Evolutionary conservation across 2,329 filamentous ascomycete genomes (phyloP).

Genomic region (Pseudonectria foliicola): DNA sequence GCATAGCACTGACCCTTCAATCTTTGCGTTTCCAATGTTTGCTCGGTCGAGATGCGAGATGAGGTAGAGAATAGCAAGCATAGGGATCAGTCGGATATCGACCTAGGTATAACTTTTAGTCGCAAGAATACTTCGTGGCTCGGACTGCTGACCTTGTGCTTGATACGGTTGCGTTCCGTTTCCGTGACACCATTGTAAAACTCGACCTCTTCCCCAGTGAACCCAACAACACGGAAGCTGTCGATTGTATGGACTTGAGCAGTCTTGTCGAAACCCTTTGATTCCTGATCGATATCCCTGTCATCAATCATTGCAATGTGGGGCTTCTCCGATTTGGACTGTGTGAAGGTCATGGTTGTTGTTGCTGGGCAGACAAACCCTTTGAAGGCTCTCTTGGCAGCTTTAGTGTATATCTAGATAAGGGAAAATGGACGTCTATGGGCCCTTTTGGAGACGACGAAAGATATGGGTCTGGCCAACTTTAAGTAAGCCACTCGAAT

Average conservation of each 20-base stretch:
- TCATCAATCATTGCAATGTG: constrained; percentile 18
- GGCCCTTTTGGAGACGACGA: no score
- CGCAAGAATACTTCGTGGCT: not conserved
- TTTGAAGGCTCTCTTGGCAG: not conserved
- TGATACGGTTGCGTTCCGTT: constrained; percentile 16
- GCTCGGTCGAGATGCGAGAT: constrained; percentile 50
- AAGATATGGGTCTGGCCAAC: no score
- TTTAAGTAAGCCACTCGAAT: no score
- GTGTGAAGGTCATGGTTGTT: constrained; percentile 2
- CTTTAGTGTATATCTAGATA: no score
- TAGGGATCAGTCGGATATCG: constrained; percentile 26
- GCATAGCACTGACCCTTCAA: constrained; percentile 20
- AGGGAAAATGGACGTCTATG: no score
- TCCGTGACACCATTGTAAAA: constrained; percentile 20
- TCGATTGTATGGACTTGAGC: constrained; percentile 18
- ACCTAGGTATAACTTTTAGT: constrained; percentile 4
- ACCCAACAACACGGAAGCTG: constrained; percentile 22
- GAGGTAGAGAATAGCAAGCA: constrained; percentile 52
- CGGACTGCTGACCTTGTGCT: constrained; percentile 16
- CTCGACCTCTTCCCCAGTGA: constrained; percentile 20
- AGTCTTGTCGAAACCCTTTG: constrained; percentile 10
- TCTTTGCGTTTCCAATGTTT: constrained; percentile 47
- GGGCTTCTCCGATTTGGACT: constrained; percentile 12
- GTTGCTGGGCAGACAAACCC: no score
- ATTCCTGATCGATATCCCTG: constrained; percentile 1